Evolutionary conservation across 352 stramenopile species (phyloP).

Genomic region (Phytopythium kandeliae): DNA sequence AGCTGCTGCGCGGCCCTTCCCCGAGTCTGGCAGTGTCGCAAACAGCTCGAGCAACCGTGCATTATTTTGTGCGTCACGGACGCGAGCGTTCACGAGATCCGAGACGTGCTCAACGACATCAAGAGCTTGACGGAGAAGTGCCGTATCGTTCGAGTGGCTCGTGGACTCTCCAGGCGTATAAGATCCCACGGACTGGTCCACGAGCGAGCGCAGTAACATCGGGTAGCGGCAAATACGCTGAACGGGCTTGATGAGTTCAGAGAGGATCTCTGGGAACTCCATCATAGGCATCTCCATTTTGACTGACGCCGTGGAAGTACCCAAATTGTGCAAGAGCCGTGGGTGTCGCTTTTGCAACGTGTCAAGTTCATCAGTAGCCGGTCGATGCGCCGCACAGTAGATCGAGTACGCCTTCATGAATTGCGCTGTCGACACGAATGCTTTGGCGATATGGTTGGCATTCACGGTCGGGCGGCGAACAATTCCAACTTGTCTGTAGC

Average conservation of each 20-base stretch:
- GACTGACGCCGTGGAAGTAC: not conserved
- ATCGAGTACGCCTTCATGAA: slow-evolving; percentile 70
- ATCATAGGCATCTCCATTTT: slow-evolving; percentile 7
- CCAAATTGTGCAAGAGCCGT: slow-evolving; percentile 6
- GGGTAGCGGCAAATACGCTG: slow-evolving; percentile 69
- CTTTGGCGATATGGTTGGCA: slow-evolving; percentile 13
- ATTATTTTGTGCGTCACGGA: slow-evolving; percentile 60
- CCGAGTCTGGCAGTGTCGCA: slow-evolving; percentile 18
- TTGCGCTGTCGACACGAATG: slow-evolving; percentile 41
- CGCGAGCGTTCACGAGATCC: slow-evolving; percentile 55
- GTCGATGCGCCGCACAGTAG: slow-evolving; percentile 51
- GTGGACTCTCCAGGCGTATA: not conserved
- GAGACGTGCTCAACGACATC: slow-evolving; percentile 42
- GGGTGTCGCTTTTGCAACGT: slow-evolving; percentile 21
- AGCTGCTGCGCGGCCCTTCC: slow-evolving; percentile 15
- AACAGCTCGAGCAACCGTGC: slow-evolving; percentile 35
- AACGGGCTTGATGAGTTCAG: slow-evolving; percentile 65
- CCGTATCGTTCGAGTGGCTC: slow-evolving; percentile 15
- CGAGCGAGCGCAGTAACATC: slow-evolving; percentile 45
- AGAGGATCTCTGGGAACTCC: slow-evolving; percentile 22
- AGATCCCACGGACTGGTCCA: slow-evolving; percentile 20
- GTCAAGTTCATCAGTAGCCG: slow-evolving; percentile 44
- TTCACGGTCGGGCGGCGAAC: not conserved
- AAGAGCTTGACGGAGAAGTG: slow-evolving; percentile 30
- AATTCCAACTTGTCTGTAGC: not conserved